Base-by-base conservation (phyloP, 2,329 filamentous ascomycete genomes). In the Sordariomycetes sp. region DNA sequence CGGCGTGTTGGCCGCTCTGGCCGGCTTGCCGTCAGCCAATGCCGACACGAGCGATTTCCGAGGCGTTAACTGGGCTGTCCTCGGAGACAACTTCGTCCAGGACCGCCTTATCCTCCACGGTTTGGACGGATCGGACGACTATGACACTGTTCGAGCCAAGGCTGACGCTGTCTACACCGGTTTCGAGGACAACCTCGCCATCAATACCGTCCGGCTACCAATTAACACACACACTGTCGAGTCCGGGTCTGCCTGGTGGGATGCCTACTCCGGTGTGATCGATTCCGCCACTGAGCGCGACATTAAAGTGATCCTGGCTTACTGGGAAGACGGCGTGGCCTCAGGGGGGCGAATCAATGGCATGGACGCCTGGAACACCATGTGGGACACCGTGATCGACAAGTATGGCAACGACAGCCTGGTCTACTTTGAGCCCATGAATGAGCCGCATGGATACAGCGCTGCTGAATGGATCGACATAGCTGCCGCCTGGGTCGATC, bases 61-160 rank as follows among this genome's bases (percentile, higher is more conserved):
- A 34, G 51, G 59, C 46, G 57, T 58, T 14, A 58, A 58, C 57
- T 58, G 57, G 57, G 57, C 57, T 46, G 57, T 58, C 52, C 57
- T 58, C 52, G 57, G 57, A 32, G 57, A 58, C 35, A 58, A 58
- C 57, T 58, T 58, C 52, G 52, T 54, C 14, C 37, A 53, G 46
- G 57, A 34, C 37, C 43, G 32, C 52, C 57, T 58, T 51, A 34
- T 58, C 20, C 57, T 58, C 43, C 40, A 58, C 51, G 57, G 57
- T 37, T 54, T 58, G 57, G 57, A 54, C 40, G 57, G 54, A 58
- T 48, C 57, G n/a, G 57, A 58, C 51, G 52, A 53, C 40, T 58
- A 58, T 28, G 57, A 58, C 25, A 58, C 52, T 43, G 57, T 58
- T 50, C 51, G 51, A 14, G 57, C 57, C 57, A 58, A 54, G 53